These are phyloP conservation scores for carrot (Daucus carota) DNA, from an alignment of 129 eudicot species.

Conservation along the genomic window DH1_v3.0 NC_030385.2:42125501-42126000, in stretches of 20 bases:
- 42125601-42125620: slow-evolving; percentile 3
- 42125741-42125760: not conserved
- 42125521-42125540: not conserved
- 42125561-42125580: not conserved
- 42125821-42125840: not conserved
- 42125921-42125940: not conserved
- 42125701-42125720: not conserved
- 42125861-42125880: not conserved
- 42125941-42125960: not conserved
- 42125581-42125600: not conserved
- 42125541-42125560: slow-evolving; percentile 9
- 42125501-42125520: not conserved
- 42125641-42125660: not conserved
- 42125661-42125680: not conserved
- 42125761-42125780: not conserved
- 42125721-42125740: not conserved
- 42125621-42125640: not conserved
- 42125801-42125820: not conserved
- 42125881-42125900: not conserved
- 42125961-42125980: not conserved
- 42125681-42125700: not conserved
- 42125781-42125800: not conserved
- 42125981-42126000: not conserved
- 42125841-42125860: not conserved
- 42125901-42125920: not conserved